Conservation (phyloP, 305 asterid species). For the Fraxinus floribunda region DNA sequence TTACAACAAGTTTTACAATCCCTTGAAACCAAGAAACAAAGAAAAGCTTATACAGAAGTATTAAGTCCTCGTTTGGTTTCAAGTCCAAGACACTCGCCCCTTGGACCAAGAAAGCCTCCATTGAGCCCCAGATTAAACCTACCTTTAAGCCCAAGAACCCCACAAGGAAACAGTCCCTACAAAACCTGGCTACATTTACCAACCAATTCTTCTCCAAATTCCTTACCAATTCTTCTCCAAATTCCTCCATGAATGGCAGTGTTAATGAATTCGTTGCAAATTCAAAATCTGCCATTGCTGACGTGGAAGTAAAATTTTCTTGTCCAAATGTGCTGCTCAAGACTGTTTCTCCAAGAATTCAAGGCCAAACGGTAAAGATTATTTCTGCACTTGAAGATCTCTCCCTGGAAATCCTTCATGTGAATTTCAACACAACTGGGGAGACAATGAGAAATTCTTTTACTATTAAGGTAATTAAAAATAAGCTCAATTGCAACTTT, state of each 20-base stretch:
- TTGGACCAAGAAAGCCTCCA: slow-evolving; percentile 74
- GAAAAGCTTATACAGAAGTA: slow-evolving; percentile 60
- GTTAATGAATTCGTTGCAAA: slow-evolving; percentile 74
- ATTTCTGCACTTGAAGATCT: slow-evolving; percentile 64
- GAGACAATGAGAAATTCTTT: slow-evolving; percentile 65
- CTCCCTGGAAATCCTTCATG: slow-evolving; percentile 73
- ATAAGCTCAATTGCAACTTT: background rate
- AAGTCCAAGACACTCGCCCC: slow-evolving; percentile 48
- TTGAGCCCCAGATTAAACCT: slow-evolving; percentile 66
- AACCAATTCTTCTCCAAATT: slow-evolving; percentile 34
- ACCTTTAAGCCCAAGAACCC: slow-evolving; percentile 81
- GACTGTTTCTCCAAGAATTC: slow-evolving; percentile 58
- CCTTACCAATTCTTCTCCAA: slow-evolving; percentile 38
- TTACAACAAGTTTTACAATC: slow-evolving; percentile 70
- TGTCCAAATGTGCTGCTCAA: slow-evolving; percentile 67
- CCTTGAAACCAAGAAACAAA: slow-evolving; percentile 74
- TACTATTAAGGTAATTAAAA: slow-evolving; percentile 68
- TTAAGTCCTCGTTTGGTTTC: slow-evolving; percentile 57
- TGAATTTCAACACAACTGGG: slow-evolving; percentile 59
- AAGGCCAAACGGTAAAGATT: slow-evolving; percentile 67
- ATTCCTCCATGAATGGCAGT: slow-evolving; percentile 37
- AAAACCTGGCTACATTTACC: slow-evolving; percentile 53
- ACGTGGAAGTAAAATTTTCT: slow-evolving; percentile 79
- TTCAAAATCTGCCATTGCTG: slow-evolving; percentile 70
- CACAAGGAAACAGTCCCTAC: slow-evolving; percentile 70